Evolutionary conservation across 345 rosid genomes (phyloP).

Genomic region (Melaleuca quinquenervia): DNA sequence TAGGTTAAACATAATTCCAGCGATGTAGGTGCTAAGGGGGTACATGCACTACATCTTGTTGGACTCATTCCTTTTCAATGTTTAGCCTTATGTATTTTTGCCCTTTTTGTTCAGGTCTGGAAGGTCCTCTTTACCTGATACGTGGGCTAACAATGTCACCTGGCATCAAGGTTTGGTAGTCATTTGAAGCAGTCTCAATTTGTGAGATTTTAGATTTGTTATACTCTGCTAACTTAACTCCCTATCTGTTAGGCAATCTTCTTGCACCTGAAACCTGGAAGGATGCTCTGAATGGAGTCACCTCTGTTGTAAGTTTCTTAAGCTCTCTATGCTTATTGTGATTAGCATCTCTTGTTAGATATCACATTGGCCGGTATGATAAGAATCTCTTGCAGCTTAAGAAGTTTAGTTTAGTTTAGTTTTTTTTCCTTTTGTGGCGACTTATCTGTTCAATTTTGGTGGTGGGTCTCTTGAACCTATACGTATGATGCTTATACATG

Average conservation of each 20-base stretch:
- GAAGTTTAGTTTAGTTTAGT: neutral
- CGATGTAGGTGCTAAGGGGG: neutral
- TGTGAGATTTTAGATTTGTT: neutral
- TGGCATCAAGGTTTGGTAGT: constrained; percentile 75
- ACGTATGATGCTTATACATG: neutral
- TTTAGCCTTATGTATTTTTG: neutral
- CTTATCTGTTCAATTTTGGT: neutral
- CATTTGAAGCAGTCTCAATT: neutral
- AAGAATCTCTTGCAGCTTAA: neutral
- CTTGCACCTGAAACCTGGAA: constrained; percentile 72
- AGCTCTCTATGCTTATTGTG: neutral
- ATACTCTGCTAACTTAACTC: neutral
- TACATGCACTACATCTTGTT: neutral
- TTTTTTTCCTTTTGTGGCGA: neutral
- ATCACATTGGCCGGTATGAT: neutral
- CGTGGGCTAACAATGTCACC: constrained; percentile 65
- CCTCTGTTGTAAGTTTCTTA: constrained; percentile 61
- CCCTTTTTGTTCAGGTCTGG: constrained; percentile 50
- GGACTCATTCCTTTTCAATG: neutral
- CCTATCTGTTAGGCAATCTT: constrained; percentile 50
- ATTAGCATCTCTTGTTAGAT: neutral
- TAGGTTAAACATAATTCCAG: neutral
- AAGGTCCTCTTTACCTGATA: constrained; percentile 52
- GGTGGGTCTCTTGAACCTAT: neutral
- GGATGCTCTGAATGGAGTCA: constrained; percentile 76